Percentiles rank a stretch among this genome's conserved stretches.
phyloP scores from a whole-genome alignment of 2,329 filamentous ascomycete species.

The Dactylellina parvicollis region DNA sequence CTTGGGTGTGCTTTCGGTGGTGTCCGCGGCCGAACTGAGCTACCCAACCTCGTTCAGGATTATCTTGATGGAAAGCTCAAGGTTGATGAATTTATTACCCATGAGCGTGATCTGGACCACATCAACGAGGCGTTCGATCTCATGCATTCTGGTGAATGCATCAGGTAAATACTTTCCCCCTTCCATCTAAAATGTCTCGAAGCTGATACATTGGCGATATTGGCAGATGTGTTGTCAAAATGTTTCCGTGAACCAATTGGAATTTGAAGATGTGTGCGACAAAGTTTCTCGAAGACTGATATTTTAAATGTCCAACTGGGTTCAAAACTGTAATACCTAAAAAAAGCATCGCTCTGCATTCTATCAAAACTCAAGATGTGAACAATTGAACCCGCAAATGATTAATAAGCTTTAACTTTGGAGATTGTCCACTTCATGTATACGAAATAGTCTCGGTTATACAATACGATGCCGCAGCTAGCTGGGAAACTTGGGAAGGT shows the following conservation, averaged over 20 bases:
- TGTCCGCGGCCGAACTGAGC: slow-evolving; percentile 95
- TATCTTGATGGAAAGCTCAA: slow-evolving; percentile 91
- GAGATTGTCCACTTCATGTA: neutral
- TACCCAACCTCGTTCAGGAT: slow-evolving; percentile 85
- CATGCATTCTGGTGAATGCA: slow-evolving; percentile 97
- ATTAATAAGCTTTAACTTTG: no score
- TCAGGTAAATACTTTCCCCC: slow-evolving; percentile 83
- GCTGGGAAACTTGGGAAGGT: neutral
- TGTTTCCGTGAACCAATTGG: slow-evolving; percentile 7
- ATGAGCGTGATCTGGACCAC: slow-evolving; percentile 80
- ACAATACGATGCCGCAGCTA: neutral
- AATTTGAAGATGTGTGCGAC: neutral
- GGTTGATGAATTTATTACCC: slow-evolving; percentile 94
- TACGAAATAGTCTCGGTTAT: neutral
- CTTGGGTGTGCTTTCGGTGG: slow-evolving; percentile 97
- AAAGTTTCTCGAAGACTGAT: neutral
- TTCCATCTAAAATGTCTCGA: slow-evolving; percentile 4
- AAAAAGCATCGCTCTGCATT: neutral
- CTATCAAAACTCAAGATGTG: neutral
- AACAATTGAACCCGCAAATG: no score
- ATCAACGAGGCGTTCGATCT: slow-evolving; percentile 91
- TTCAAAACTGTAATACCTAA: neutral
- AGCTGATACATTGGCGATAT: slow-evolving; percentile 4
- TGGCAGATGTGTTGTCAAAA: slow-evolving; percentile 48
- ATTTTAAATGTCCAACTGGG: neutral